A percentile compares a stretch with the other conserved stretches of the same genome.
Conservation (phyloP, 139 green algal genomes). For the Chlamydomonas sp. region DNA sequence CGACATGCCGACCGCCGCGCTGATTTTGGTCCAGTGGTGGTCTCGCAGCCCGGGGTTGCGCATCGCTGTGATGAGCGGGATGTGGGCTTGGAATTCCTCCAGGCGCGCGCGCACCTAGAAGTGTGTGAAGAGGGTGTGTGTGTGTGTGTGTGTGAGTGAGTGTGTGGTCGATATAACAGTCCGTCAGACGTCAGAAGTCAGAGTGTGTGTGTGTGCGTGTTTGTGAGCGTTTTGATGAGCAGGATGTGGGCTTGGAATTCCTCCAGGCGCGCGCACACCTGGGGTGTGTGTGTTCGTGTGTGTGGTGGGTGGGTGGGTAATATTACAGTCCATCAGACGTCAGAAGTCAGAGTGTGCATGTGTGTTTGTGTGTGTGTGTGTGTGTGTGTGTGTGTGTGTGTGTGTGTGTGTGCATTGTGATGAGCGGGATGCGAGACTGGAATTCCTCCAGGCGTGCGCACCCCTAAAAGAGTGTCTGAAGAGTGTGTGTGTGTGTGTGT, state of each 20-base stretch:
- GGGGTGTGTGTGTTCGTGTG: neutral
- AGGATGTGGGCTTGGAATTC: constrained; percentile 63
- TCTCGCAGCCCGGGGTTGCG: constrained; percentile 63
- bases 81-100: constrained; percentile 60
- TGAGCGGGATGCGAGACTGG: constrained; percentile 57
- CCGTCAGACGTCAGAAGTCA: too few species aligned
- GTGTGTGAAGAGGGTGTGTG: neutral
- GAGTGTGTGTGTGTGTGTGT: too few species aligned
- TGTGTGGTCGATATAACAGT: too few species aligned
- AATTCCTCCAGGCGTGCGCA: constrained; percentile 62
- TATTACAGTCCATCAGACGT: too few species aligned
- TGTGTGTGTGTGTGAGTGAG: too few species aligned
- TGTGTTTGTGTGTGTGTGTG: too few species aligned
- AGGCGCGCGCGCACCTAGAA: constrained; percentile 41
- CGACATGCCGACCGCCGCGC: constrained; percentile 41
- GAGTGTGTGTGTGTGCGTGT: too few species aligned
- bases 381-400: too few species aligned
- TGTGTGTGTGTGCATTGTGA: constrained; percentile 62
- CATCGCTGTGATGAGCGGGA: constrained; percentile 62
- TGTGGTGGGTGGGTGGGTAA: too few species aligned
- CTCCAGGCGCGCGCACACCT: constrained; percentile 49
- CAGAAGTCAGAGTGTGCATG: too few species aligned
- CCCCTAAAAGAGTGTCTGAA: too few species aligned
- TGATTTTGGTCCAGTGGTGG: constrained; percentile 58
- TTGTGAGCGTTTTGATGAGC: constrained; percentile 62